A percentile compares a stretch with the other conserved stretches of the same genome.
These are phyloP conservation scores for Kodamaea fukazawae DNA, from an alignment of 805 yeast species.

Conservation along the genomic window DNA sequence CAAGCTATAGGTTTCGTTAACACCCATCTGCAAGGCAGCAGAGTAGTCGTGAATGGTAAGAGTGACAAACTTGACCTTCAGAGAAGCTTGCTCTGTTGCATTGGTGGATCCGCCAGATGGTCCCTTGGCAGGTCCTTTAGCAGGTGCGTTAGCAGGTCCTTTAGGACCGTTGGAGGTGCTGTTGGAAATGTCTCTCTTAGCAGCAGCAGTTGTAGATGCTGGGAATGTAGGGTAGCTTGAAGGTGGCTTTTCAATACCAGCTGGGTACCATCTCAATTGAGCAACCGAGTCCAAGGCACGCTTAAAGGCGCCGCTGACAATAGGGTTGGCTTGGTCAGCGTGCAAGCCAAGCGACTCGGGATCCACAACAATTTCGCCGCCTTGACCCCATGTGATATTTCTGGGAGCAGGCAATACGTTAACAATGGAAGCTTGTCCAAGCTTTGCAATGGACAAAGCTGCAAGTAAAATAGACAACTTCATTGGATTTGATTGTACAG, in stretches of 20 bases:
- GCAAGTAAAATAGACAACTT: conserved; percentile 3
- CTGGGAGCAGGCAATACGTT: conserved; percentile 26
- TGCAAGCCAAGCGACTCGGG: conserved; percentile 6
- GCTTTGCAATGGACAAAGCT: neutral
- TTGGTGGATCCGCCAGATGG: neutral
- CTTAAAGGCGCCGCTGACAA: conserved; percentile 24
- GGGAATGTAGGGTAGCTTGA: conserved; percentile 19
- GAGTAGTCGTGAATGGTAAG: conserved; percentile 17
- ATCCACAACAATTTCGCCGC: conserved; percentile 3
- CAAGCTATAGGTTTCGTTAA: conserved; percentile 35
- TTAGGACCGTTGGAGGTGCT: too few relatives aligned
- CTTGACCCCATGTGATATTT: conserved; percentile 19
- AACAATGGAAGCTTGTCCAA: conserved; percentile 13
- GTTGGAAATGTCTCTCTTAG: too few relatives aligned
- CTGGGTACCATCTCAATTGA: conserved; percentile 33
- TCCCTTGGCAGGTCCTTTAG: too few relatives aligned
- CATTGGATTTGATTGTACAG: neutral
- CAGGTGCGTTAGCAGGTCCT: too few relatives aligned
- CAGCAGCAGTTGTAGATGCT: conserved; percentile 4
- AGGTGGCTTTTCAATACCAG: conserved; percentile 26
- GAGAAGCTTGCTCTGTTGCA: neutral
- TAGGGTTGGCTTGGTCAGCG: conserved; percentile 7
- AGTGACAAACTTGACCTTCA: neutral
- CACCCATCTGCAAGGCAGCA: conserved; percentile 32
- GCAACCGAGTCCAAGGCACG: conserved; percentile 18